Evolutionary conservation across 306 rosid species (phyloP), one percentile per base, ranked within the genome.

Genomic region (Hippophae rhamnoides): DNA sequence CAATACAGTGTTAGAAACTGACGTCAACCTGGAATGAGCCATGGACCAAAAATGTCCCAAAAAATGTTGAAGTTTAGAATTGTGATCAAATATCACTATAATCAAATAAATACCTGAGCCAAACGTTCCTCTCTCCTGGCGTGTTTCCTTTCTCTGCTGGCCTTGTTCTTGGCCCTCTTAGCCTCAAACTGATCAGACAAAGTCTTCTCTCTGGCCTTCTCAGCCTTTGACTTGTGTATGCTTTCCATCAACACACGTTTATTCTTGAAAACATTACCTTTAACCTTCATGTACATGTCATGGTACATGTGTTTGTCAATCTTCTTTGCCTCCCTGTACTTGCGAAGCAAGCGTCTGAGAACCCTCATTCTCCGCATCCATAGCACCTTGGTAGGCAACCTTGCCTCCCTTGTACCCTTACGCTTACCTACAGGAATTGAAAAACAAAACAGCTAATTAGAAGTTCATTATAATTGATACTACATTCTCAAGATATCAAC

Each of bases 341-440:
- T 90, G 73, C 98, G 96, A 25, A 90, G 96, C 82, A 90, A 60
- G 53, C 96, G 78, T 75, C 96, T 87, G 58, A 90, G 89, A 6
- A 92, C 98, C 14, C 96, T 92, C 98, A 92, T 76, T 61, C 98
- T 85, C 77, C 98, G 77, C 98, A 92, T 92, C 98, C 98, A 87
- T 5, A 92, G 87, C 52, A 92, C 63, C 54, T 92, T 92, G 43
- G 98, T 92, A 6, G 98, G 98, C 49, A 87, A 84, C 72, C 98
- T 83, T 38, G 98, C 98, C 78, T 92, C 98, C 75, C 98, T 85
- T 0, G 98, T 92, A 74, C 98, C 98, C 86, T 78, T 85, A 0
- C 98, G 83, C 74, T 92, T 92, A 78, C 96, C 98, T 92, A 57
- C 23, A 61, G 10, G 26, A 0, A 55, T 6, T 38, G 31, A 23